Conservation (phyloP, 768 basidiomycete species). For the Dioszegia crocea region DNA sequence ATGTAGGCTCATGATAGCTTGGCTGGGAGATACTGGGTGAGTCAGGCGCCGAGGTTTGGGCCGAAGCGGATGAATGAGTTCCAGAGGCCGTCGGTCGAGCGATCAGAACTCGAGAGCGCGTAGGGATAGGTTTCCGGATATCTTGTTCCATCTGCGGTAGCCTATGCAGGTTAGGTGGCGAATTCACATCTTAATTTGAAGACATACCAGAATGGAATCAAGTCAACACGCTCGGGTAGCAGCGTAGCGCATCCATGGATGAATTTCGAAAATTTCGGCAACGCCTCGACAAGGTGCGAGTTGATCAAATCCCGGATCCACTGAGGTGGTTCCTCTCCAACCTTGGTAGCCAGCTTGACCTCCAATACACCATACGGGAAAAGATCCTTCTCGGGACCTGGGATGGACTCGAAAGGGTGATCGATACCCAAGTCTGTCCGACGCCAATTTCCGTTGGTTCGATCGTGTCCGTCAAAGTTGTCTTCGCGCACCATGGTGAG, state of each 20-base stretch:
- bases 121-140: constrained; percentile 89
- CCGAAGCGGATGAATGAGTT: constrained; percentile 35
- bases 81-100: constrained; percentile 60
- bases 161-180: too few species aligned
- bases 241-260: constrained; percentile 95
- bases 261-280: constrained; percentile 94
- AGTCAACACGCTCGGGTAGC: constrained; percentile 83
- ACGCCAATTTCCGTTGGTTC: constrained; percentile 88
- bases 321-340: constrained; percentile 88
- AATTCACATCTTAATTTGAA: too few species aligned
- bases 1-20: constrained; percentile 78
- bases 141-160: constrained; percentile 87
- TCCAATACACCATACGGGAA: constrained; percentile 98
- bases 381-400: constrained; percentile 74
- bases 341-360: constrained; percentile 94
- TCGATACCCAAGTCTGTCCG: constrained; percentile 90
- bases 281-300: constrained; percentile 91
- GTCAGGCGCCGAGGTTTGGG: constrained; percentile 49
- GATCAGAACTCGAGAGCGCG: constrained; percentile 55
- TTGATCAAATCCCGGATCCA: constrained; percentile 97
- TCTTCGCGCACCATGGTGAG: constrained; percentile 92
- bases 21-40: constrained; percentile 48
- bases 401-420: constrained; percentile 74
- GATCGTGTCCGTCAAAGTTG: constrained; percentile 78
- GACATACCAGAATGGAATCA: constrained; percentile 85